Evolutionary conservation across 2,329 filamentous ascomycete genomes (phyloP), one percentile per base, ranked within the genome.

Genomic region (Alternaria infectoria): DNA sequence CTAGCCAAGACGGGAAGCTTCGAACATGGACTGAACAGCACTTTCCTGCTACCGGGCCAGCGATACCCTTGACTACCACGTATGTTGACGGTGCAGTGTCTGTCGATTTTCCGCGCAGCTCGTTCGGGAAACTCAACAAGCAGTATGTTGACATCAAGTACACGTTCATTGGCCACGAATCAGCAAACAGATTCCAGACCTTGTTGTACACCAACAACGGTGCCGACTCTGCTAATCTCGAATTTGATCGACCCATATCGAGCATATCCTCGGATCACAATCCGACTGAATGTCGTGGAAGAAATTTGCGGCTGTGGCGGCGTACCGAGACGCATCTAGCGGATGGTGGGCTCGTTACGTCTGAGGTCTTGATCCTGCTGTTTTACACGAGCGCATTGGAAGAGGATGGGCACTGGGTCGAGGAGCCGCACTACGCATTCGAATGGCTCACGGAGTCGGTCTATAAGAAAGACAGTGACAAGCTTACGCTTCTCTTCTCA

Each of bases 181-280:
- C 67, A 4, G 68, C 67, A 5, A 30, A 54, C 10, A 70, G 66
- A n/a, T 64, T 78, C 13, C 76, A 77, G 54, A 77, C 73, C 10
- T 57, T 78, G 11, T 65, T 78, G 4, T 78, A 78, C 54, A 77
- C 75, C n/a, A 77, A 75, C 59, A 75, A 77, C 51, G 71, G 69
- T 23, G 66, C 65, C 43, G 72, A 75, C 15, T 45, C 54, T 21
- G 76, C 73, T 9, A 67, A 74, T 15, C 54, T 78, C 11, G 62
- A 75, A 25, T 77, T 68, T 52, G 75, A 78, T 50, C 69, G 72
- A 6, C 68, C 67, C 5, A 61, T 78, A 8, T 5, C 65, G 3
- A 69, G 61, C 1, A 70, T 78, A 12, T 75, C 70, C 1, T 76
- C 73, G 0, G 64, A 76, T 52, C 61, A 75, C 32, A 69, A 77